Conservation (phyloP, 1,284 basidiomycete genomes). For the Heterobasidion parviporum region DNA sequence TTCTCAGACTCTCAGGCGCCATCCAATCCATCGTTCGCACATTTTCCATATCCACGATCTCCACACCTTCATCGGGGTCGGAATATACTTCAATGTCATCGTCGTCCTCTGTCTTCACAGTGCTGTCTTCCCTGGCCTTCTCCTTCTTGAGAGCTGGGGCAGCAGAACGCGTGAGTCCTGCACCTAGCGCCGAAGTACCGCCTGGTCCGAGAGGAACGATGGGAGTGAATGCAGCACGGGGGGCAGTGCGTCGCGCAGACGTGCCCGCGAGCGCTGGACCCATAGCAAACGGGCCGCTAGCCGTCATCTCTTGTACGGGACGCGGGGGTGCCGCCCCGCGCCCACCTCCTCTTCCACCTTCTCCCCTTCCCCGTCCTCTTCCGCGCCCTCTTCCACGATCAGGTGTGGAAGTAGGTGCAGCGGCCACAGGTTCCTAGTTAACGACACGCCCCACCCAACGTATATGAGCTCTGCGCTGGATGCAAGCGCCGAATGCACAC, state of each 20-base stretch:
- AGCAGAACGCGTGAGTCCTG: slow-evolving; percentile 34
- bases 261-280: slow-evolving; percentile 62
- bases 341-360: slow-evolving; percentile 19
- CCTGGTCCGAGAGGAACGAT: slow-evolving; percentile 28
- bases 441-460: background rate
- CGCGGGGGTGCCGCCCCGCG: slow-evolving; percentile 38
- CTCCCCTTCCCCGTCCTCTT: slow-evolving; percentile 35
- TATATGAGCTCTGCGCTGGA: background rate
- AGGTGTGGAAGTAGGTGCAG: slow-evolving; percentile 23
- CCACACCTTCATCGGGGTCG: slow-evolving; percentile 83
- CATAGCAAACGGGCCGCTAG: slow-evolving; percentile 80
- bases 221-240: slow-evolving; percentile 41
- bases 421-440: slow-evolving; percentile 35
- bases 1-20: slow-evolving; percentile 75
- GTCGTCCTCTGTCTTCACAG: slow-evolving; percentile 20
- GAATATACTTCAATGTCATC: slow-evolving; percentile 69
- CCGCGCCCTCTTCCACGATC: slow-evolving; percentile 20
- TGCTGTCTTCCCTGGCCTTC: slow-evolving; percentile 16
- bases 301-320: slow-evolving; percentile 61
- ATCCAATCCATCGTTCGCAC: slow-evolving; percentile 81
- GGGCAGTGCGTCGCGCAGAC: slow-evolving; percentile 29
- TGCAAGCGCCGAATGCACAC: slow-evolving; percentile 8
- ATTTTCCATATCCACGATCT: slow-evolving; percentile 82
- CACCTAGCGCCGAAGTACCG: slow-evolving; percentile 32
- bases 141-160: slow-evolving; percentile 28